A percentile compares a stretch with the other conserved stretches of the same genome.
These are phyloP conservation scores for Ogataea chonburiensis DNA, from an alignment of 805 yeast species.

Conservation along the genomic window DNA sequence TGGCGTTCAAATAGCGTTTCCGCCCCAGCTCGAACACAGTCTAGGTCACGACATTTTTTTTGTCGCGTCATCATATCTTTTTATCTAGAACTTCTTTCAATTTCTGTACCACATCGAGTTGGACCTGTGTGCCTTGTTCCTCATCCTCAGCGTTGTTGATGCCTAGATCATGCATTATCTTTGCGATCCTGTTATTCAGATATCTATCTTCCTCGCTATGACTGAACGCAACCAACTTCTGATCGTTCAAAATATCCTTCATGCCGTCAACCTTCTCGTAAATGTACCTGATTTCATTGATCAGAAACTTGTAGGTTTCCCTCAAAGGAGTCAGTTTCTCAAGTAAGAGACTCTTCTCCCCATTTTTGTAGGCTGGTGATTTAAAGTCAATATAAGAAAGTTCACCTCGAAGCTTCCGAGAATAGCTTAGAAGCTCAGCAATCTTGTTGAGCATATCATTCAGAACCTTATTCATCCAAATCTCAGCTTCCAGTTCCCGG, in stretches of 20 bases:
- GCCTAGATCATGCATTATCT: constrained; percentile 14
- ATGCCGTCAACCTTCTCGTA: constrained; percentile 21
- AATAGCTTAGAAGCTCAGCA: constrained; percentile 34
- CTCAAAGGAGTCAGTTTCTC: constrained; percentile 26
- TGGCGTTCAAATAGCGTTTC: too few relatives aligned
- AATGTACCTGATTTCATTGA: constrained; percentile 23
- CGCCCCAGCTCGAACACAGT: too few relatives aligned
- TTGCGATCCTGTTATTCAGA: constrained; percentile 19
- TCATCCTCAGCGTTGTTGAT: constrained; percentile 1
- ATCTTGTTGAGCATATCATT: constrained; percentile 41
- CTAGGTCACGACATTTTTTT: constrained; percentile 2
- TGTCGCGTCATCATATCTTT: constrained; percentile 5
- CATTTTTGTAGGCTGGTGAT: constrained; percentile 1
- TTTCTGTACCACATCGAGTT: constrained; percentile 15
- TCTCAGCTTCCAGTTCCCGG: constrained; percentile 42
- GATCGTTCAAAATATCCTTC: constrained; percentile 13
- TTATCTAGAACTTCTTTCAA: constrained; percentile 14
- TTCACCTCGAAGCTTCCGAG: constrained; percentile 19
- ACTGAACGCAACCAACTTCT: constrained; percentile 9
- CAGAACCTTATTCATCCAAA: constrained; percentile 42
- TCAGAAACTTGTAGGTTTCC: constrained; percentile 29
- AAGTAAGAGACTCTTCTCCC: constrained; percentile 6
- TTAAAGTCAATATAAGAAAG: constrained; percentile 16
- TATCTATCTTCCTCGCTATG: constrained; percentile 22
- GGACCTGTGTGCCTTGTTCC: constrained; percentile 7